These are phyloP conservation scores for Candida jianshihensis DNA, from an alignment of 805 yeast species.

Conservation along the genomic window DNA sequence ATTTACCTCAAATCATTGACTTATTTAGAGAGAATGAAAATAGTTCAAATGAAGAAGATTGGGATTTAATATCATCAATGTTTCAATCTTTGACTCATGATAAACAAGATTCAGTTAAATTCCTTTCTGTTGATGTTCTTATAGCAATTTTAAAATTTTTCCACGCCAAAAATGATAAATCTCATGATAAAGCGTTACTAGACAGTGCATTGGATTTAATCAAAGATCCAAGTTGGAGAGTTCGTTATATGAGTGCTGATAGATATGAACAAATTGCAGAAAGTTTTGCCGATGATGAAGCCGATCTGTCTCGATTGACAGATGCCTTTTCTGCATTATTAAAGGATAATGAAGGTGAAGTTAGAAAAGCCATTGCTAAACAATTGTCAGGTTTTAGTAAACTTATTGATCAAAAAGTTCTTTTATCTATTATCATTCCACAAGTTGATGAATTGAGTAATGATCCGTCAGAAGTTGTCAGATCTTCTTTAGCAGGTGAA, in stretches of 20 bases:
- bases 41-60: conserved; percentile 48
- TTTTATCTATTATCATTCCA: conserved; percentile 72
- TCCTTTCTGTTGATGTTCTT: conserved; percentile 80
- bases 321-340: conserved; percentile 67
- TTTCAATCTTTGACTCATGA: conserved; percentile 72
- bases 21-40: conserved; percentile 43
- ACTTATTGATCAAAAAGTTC: conserved; percentile 43
- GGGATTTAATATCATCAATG: conserved; percentile 78
- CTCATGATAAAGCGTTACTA: conserved; percentile 58
- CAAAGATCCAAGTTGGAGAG: conserved; percentile 94
- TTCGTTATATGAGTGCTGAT: conserved; percentile 97
- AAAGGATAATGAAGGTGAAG: conserved; percentile 95
- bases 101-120: conserved; percentile 91
- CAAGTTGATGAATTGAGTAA: conserved; percentile 74
- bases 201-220: conserved; percentile 63
- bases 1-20: conserved; percentile 69
- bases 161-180: conserved; percentile 46
- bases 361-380: conserved; percentile 88
- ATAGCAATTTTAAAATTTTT: conserved; percentile 72
- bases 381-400: conserved; percentile 75
- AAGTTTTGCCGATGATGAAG: conserved; percentile 51
- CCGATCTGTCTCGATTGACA: conserved; percentile 42
- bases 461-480: conserved; percentile 88
- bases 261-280: conserved; percentile 69
- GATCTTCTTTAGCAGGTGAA: conserved; percentile 87